Conservation (phyloP, 2,329 filamentous ascomycete genomes). For the Helminthosporium solani region DNA sequence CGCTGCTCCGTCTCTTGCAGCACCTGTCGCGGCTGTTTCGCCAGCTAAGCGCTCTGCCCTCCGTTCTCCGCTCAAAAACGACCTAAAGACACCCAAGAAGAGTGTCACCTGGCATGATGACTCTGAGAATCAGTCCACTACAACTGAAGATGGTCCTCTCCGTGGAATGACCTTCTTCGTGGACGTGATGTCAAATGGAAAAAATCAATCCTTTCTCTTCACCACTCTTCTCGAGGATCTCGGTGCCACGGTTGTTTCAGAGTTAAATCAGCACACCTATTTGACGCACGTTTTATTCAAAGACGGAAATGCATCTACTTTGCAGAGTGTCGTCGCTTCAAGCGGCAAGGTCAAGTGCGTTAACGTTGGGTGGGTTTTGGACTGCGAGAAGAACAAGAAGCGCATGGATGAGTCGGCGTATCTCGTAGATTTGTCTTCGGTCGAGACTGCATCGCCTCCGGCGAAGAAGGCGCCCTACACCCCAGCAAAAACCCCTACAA, state of each 20-base stretch:
- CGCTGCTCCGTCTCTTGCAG: constrained; percentile 10
- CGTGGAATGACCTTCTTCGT: constrained; percentile 74
- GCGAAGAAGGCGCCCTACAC: constrained; percentile 27
- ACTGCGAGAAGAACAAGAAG: constrained; percentile 47
- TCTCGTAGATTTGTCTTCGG: constrained; percentile 29
- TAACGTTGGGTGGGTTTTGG: constrained; percentile 83
- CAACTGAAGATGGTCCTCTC: constrained; percentile 29
- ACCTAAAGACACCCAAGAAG: constrained; percentile 40
- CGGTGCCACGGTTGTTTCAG: constrained; percentile 75
- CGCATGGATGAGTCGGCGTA: constrained; percentile 37
- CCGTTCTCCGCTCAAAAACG: constrained; percentile 38
- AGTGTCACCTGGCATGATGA: constrained; percentile 36
- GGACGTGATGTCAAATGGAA: constrained; percentile 79
- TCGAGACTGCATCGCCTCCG: constrained; percentile 21
- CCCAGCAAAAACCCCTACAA: constrained; percentile 34
- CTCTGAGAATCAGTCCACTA: constrained; percentile 22
- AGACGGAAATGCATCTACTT: constrained; percentile 75
- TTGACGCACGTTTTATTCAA: constrained; percentile 92
- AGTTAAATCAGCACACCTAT: constrained; percentile 64
- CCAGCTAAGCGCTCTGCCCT: constrained; percentile 35
- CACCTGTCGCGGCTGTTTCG: constrained; percentile 16
- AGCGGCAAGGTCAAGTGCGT: constrained; percentile 79
- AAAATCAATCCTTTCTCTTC: constrained; percentile 61
- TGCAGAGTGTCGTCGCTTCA: constrained; percentile 76
- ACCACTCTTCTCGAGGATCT: constrained; percentile 76